A percentile compares a stretch with the other conserved stretches of the same genome.
phyloP scores from a whole-genome alignment of 169 alveolate genomes.

The Prorocentrum cordatum region DNA sequence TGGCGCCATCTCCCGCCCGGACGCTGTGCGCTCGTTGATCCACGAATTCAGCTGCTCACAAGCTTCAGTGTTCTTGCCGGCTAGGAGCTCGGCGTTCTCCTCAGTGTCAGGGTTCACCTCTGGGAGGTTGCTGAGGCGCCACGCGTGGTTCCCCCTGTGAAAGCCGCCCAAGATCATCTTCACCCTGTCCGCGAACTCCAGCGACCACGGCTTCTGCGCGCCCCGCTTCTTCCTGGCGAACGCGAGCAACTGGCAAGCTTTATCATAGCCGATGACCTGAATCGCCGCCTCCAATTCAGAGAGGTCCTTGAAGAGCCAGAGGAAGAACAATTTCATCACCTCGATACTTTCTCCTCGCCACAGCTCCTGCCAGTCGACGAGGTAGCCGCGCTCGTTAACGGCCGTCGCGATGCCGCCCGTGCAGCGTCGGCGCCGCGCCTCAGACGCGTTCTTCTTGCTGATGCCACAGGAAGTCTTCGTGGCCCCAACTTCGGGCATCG shows the following conservation, averaged over 20 bases:
- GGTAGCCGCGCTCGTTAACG: neutral
- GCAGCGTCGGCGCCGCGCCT: neutral
- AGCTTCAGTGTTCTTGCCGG: conserved; percentile 12
- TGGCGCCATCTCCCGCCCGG: conserved; percentile 4
- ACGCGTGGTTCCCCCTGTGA: neutral
- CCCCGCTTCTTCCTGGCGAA: neutral
- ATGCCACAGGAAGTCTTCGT: no score
- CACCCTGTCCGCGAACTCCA: neutral
- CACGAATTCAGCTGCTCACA: conserved; percentile 31
- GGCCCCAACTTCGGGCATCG: no score
- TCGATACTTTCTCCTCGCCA: neutral
- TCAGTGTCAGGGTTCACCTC: neutral
- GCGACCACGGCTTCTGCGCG: neutral
- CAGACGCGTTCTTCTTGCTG: neutral
- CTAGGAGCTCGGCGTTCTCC: neutral
- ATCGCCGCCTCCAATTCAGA: neutral
- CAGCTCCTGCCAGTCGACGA: neutral
- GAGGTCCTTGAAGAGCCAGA: neutral
- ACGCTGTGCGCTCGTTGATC: neutral
- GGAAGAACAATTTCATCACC: neutral
- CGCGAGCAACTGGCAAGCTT: neutral
- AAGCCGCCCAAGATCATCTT: neutral
- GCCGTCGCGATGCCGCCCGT: neutral
- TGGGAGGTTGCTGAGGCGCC: conserved; percentile 9
- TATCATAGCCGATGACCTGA: neutral